These are phyloP conservation scores for Penicillium hordei DNA, from an alignment of 2,329 filamentous ascomycete species.

Conservation along the genomic window DNA sequence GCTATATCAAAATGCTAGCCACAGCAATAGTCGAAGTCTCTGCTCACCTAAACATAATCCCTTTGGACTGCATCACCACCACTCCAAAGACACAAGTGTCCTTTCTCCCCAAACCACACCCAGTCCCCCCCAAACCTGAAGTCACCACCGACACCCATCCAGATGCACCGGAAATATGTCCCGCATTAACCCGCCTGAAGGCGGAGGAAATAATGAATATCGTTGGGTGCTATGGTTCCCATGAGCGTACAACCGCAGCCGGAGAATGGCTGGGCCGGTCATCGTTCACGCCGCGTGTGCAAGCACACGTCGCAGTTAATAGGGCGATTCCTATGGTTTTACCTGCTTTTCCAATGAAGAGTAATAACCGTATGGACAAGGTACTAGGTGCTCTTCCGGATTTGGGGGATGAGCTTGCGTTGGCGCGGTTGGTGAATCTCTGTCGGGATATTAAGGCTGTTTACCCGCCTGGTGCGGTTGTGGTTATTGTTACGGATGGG, in stretches of 20 bases:
- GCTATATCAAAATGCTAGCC: slow-evolving; percentile 4
- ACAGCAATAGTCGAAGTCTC: neutral
- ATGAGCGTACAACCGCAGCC: neutral
- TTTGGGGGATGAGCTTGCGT: slow-evolving; percentile 9
- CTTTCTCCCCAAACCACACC: neutral
- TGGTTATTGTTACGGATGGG: slow-evolving; percentile 10
- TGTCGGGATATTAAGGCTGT: slow-evolving; percentile 9
- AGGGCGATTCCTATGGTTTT: slow-evolving; percentile 8
- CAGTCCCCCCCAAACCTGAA: neutral
- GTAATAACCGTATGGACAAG: slow-evolving; percentile 11
- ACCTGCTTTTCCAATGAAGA: slow-evolving; percentile 13
- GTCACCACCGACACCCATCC: too few species aligned
- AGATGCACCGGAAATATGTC: neutral
- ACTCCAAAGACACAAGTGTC: neutral
- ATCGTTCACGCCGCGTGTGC: slow-evolving; percentile 6
- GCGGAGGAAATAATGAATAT: slow-evolving; percentile 6
- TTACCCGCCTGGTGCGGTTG: slow-evolving; percentile 8
- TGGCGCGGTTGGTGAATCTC: slow-evolving; percentile 8
- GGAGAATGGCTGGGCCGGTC: slow-evolving; percentile 11
- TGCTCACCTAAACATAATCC: neutral
- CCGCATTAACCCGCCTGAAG: neutral
- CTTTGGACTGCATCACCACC: neutral
- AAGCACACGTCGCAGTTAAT: slow-evolving; percentile 4
- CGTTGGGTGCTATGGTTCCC: slow-evolving; percentile 6
- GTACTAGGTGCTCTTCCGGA: slow-evolving; percentile 2